Conservation (phyloP, 768 basidiomycete genomes). For the Boletus speciosus region DNA sequence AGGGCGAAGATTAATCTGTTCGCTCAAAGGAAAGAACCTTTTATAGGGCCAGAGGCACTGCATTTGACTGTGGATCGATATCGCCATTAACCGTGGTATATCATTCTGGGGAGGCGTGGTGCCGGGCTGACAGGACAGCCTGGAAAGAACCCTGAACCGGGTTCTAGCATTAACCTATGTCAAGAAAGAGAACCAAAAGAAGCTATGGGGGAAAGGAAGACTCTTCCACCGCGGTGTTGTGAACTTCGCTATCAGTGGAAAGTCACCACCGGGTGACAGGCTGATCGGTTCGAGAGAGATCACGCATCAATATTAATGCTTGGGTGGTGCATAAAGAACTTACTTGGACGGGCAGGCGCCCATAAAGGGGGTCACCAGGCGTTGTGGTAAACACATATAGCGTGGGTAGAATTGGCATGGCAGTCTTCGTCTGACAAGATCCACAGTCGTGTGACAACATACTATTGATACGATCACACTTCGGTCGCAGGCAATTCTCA, state of each 20-base stretch:
- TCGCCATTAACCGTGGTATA: background rate
- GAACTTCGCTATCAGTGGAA: background rate
- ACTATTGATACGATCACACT: background rate
- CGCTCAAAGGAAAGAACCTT: background rate
- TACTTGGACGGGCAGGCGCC: background rate
- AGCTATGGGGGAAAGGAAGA: background rate
- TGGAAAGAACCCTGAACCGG: background rate
- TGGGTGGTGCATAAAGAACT: background rate
- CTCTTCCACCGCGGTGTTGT: background rate
- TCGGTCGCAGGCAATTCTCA: background rate
- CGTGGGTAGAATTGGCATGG: background rate
- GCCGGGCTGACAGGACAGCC: background rate
- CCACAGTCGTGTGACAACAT: background rate
- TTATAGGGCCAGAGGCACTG: conserved; percentile 17
- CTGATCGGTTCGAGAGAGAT: background rate
- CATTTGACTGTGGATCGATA: background rate
- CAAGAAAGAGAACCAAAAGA: background rate
- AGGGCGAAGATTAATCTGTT: background rate
- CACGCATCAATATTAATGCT: background rate
- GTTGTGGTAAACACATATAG: background rate
- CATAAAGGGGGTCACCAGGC: background rate
- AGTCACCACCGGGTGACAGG: background rate
- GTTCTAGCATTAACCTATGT: background rate
- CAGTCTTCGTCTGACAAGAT: background rate
- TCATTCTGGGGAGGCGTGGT: background rate